These are phyloP conservation scores for Kingdonia uniflora DNA, from an alignment of 164 flowering plant genomes.

Conservation along the genomic window DNA sequence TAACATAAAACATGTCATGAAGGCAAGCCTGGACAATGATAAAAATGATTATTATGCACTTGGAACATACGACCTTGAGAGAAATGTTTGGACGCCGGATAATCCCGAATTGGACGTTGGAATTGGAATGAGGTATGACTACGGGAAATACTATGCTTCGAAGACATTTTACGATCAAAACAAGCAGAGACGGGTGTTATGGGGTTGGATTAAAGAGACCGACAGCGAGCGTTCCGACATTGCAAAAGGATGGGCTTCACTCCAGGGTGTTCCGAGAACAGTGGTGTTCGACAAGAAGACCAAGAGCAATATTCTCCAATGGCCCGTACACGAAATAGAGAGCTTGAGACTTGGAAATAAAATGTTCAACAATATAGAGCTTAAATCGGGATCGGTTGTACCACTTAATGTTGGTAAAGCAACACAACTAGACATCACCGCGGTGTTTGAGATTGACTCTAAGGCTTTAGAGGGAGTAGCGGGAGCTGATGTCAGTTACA, in stretches of 20 bases:
- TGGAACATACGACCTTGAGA: constrained; percentile 44
- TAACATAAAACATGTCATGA: constrained; percentile 58
- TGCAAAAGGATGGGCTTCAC: constrained; percentile 63
- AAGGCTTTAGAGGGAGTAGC: constrained; percentile 15
- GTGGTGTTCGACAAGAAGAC: constrained; percentile 52
- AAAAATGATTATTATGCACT: constrained; percentile 65
- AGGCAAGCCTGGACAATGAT: constrained; percentile 62
- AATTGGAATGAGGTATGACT: constrained; percentile 54
- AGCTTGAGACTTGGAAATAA: constrained; percentile 34
- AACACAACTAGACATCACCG: constrained; percentile 47
- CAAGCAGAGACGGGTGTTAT: constrained; percentile 51
- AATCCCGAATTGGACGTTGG: constrained; percentile 58
- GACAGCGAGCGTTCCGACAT: constrained; percentile 65
- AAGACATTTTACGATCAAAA: constrained; percentile 72
- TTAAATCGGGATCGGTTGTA: constrained; percentile 44
- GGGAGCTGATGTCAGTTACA: constrained; percentile 16
- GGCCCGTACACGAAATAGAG: constrained; percentile 81
- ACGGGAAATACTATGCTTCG: constrained; percentile 72
- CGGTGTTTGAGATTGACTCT: constrained; percentile 36
- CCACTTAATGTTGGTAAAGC: constrained; percentile 35
- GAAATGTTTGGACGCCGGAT: constrained; percentile 52
- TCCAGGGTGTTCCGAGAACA: constrained; percentile 60
- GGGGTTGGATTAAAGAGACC: constrained; percentile 80
- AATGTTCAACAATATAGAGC: constrained; percentile 23
- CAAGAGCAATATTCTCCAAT: constrained; percentile 48